A percentile compares a stretch with the other conserved stretches of the same genome.
phyloP scores from a whole-genome alignment of 192 early-diverging fungal genomes.

The Neocallimastix lanati region DNA sequence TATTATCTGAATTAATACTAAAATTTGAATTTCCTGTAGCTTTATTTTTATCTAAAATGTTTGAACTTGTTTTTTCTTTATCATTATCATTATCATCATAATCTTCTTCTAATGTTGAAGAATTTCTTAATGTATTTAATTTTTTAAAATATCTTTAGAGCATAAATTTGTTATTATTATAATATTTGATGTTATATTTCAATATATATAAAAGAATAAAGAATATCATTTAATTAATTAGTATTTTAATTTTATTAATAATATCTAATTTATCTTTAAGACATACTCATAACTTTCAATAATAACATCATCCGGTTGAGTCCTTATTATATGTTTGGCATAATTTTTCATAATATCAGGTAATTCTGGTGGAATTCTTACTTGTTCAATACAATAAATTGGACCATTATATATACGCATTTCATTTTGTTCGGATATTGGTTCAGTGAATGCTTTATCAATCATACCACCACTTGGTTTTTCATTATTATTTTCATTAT shows the following conservation, averaged over 20 bases:
- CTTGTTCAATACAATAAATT: constrained; percentile 30
- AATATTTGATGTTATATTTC: too few species aligned
- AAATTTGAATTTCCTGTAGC: background rate
- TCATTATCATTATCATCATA: background rate
- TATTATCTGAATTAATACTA: background rate
- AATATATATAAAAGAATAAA: too few species aligned
- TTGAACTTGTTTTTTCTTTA: background rate
- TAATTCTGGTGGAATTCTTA: constrained; percentile 27
- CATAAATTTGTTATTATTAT: too few species aligned
- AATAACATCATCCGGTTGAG: constrained; percentile 23
- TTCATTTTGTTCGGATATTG: background rate
- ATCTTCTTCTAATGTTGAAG: background rate
- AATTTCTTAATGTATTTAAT: background rate
- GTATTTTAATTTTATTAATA: too few species aligned
- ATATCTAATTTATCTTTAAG: background rate
- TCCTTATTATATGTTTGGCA: constrained; percentile 24
- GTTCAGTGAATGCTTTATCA: background rate
- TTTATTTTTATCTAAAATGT: too few species aligned
- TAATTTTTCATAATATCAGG: constrained; percentile 34
- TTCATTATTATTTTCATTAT: too few species aligned
- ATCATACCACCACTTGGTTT: background rate
- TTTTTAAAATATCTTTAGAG: background rate
- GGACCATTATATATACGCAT: constrained; percentile 2
- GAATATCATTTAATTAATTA: too few species aligned
- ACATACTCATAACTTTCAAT: constrained; percentile 1